Conservation (phyloP, 2,329 filamentous ascomycete genomes). For the Aspergillus pseudotamarii region DNA sequence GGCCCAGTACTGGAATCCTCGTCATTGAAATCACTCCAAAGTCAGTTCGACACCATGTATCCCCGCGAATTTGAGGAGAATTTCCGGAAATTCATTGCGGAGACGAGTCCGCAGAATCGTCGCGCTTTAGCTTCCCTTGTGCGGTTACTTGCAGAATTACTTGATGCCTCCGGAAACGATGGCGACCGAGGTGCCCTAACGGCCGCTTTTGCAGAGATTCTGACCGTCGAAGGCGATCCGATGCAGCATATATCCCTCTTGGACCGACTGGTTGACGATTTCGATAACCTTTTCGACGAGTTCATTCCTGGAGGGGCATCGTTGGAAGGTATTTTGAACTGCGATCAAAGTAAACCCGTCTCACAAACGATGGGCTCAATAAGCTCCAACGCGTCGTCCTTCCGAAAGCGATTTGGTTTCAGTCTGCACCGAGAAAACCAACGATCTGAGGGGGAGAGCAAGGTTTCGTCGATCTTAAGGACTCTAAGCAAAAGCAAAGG, state of each 20-base stretch:
- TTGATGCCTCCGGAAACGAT: slow-evolving; percentile 89
- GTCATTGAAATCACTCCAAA: slow-evolving; percentile 73
- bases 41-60: slow-evolving; percentile 45
- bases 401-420: slow-evolving; percentile 82
- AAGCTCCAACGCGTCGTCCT: slow-evolving; percentile 82
- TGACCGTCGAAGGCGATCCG: slow-evolving; percentile 75
- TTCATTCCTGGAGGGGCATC: slow-evolving; percentile 49
- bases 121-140: slow-evolving; percentile 82
- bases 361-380: slow-evolving; percentile 73
- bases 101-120: slow-evolving; percentile 62
- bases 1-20: slow-evolving; percentile 77
- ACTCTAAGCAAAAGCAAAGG: slow-evolving; percentile 81
- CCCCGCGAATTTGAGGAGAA: slow-evolving; percentile 57
- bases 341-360: slow-evolving; percentile 61
- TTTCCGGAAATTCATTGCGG: slow-evolving; percentile 56
- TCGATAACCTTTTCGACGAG: slow-evolving; percentile 83
- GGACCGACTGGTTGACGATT: slow-evolving; percentile 86
- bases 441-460: slow-evolving; percentile 69
- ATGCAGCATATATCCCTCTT: slow-evolving; percentile 85
- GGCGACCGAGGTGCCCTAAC: slow-evolving; percentile 87
- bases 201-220: slow-evolving; percentile 82
- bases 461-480: slow-evolving; percentile 77
- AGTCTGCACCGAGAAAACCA: slow-evolving; percentile 78
- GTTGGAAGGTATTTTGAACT: slow-evolving; percentile 45
- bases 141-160: slow-evolving; percentile 80